These are phyloP conservation scores for Groenewaldozyma sp. DNA, from an alignment of 1,139 yeast species.

Conservation along the genomic window DNA sequence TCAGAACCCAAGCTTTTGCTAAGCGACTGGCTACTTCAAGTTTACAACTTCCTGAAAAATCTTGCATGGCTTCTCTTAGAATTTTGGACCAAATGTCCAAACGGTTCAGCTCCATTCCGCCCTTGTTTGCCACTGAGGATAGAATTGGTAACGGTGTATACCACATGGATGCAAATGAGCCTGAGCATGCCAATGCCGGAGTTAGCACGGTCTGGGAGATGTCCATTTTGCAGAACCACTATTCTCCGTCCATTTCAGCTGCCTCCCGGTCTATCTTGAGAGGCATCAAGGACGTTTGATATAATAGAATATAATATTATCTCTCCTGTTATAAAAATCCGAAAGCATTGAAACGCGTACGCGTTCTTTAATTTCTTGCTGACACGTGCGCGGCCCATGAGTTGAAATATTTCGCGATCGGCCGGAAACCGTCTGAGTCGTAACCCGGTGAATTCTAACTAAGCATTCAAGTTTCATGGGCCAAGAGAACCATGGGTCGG, in stretches of 20 bases:
- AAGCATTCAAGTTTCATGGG: background rate
- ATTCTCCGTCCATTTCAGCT: conserved; percentile 63
- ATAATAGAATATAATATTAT: too few relatives aligned
- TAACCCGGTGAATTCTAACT: background rate
- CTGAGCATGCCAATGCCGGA: conserved; percentile 72
- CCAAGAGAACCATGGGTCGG: background rate
- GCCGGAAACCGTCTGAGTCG: background rate
- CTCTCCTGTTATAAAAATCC: too few relatives aligned
- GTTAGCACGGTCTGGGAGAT: conserved; percentile 91
- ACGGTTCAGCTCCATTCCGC: conserved; percentile 53
- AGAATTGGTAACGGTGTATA: conserved; percentile 70
- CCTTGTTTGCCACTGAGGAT: conserved; percentile 79
- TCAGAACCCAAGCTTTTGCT: conserved; percentile 74
- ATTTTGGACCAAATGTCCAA: conserved; percentile 68
- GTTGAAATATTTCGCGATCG: too few relatives aligned
- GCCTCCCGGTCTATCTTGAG: conserved; percentile 33
- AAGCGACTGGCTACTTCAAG: conserved; percentile 62
- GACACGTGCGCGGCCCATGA: too few relatives aligned
- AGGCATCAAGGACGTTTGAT: too few relatives aligned
- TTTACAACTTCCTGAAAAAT: conserved; percentile 80
- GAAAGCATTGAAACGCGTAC: too few relatives aligned
- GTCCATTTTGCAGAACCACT: conserved; percentile 68
- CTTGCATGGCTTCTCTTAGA: conserved; percentile 66
- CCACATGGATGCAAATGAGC: conserved; percentile 54
- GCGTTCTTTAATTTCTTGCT: too few relatives aligned